Evolutionary conservation across 2,329 filamentous ascomycete species (phyloP).

Genomic region (Monosporascus cannonballus): DNA sequence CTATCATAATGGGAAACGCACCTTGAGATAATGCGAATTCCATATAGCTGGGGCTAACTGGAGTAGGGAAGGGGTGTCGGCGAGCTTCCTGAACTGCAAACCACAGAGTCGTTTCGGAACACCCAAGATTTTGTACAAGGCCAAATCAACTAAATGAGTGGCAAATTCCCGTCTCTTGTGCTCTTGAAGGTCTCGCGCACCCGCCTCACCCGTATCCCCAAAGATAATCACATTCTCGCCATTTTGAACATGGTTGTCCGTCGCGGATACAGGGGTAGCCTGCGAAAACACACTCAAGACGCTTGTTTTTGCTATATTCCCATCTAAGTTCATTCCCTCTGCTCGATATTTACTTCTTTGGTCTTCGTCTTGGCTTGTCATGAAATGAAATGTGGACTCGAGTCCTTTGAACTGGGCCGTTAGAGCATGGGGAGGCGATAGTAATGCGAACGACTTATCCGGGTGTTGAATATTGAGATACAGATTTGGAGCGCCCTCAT

Average conservation of each 20-base stretch:
- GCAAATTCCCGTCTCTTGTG: constrained; percentile 2
- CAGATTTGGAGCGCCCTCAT: constrained; percentile 19
- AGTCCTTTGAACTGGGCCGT: constrained; percentile 23
- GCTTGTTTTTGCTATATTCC: too few relatives aligned
- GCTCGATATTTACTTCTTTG: neutral
- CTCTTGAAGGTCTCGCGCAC: neutral
- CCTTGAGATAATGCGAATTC: constrained; percentile 27
- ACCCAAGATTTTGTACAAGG: constrained; percentile 23
- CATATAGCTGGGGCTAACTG: constrained; percentile 28
- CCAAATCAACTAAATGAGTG: constrained; percentile 16
- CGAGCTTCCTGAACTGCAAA: constrained; percentile 8
- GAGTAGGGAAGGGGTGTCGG: constrained; percentile 15
- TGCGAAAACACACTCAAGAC: too few relatives aligned
- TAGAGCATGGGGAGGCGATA: constrained; percentile 21
- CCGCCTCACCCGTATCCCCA: neutral
- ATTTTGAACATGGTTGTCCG: neutral
- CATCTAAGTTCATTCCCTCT: too few relatives aligned
- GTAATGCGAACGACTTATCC: constrained; percentile 22
- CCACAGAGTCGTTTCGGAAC: constrained; percentile 13
- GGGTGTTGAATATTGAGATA: constrained; percentile 24
- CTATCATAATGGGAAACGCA: constrained; percentile 6
- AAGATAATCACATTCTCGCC: neutral
- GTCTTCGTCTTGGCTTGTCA: neutral
- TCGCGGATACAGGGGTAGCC: too few relatives aligned
- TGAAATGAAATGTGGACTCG: constrained; percentile 17